phyloP scores from a whole-genome alignment of 2,329 filamentous ascomycete genomes.

The Diaporthe batatas region DNA sequence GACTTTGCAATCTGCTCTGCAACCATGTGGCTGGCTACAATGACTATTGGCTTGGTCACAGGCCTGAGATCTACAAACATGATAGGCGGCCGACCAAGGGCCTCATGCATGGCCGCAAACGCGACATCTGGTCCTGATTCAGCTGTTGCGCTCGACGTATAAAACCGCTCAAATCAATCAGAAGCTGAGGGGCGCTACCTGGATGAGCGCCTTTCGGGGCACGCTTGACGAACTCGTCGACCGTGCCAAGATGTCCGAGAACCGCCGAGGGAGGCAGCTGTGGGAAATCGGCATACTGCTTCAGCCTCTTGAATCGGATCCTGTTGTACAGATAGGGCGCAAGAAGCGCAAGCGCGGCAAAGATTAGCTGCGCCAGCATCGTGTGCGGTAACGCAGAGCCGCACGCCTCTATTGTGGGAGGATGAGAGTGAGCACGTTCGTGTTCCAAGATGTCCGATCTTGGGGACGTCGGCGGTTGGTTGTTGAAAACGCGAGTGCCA shows the following conservation, averaged over 20 bases:
- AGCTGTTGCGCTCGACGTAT: not conserved
- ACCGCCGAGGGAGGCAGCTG: slow-evolving; percentile 39
- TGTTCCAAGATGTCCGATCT: not conserved
- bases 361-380: slow-evolving; percentile 44
- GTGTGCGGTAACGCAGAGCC: not conserved
- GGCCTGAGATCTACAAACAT: slow-evolving; percentile 42
- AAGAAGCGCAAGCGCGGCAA: slow-evolving; percentile 35
- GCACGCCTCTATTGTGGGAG: not conserved
- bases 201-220: slow-evolving; percentile 37
- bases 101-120: slow-evolving; percentile 38
- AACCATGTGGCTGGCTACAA: slow-evolving; percentile 37
- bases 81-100: slow-evolving; percentile 39
- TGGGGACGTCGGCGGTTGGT: not conserved
- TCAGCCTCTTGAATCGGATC: slow-evolving; percentile 38
- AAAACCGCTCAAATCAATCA: not conserved
- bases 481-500: not conserved
- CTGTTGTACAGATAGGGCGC: slow-evolving; percentile 36
- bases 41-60: slow-evolving; percentile 29
- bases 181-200: slow-evolving; percentile 23
- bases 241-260: slow-evolving; percentile 35
- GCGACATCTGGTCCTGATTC: slow-evolving; percentile 36
- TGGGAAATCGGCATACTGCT: slow-evolving; percentile 38
- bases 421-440: not conserved
- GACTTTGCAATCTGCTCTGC: slow-evolving; percentile 39
- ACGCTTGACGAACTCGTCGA: slow-evolving; percentile 40